Evolutionary conservation across 1,284 basidiomycete genomes (phyloP).

Genomic region (Macrocystidia cucumis): DNA sequence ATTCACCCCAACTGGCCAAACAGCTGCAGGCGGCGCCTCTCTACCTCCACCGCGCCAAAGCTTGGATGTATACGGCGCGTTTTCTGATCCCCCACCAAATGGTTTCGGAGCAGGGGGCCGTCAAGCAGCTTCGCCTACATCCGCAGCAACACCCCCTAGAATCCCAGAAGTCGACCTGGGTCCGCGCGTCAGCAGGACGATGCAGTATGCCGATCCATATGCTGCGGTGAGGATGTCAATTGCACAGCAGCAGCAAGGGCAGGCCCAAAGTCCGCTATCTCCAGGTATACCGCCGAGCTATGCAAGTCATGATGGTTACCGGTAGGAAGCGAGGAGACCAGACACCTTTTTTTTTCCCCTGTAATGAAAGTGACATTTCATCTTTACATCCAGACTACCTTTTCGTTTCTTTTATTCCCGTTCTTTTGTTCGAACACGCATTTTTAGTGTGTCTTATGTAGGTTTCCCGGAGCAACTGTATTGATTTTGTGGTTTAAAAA

Average conservation of each 20-base stretch:
- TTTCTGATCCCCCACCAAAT: constrained; percentile 72
- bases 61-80: constrained; percentile 83
- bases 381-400: neutral
- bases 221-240: constrained; percentile 62
- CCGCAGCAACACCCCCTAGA: constrained; percentile 17
- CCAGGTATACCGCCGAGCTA: constrained; percentile 35
- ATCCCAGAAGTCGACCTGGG: constrained; percentile 29
- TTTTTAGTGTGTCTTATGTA: too few species aligned
- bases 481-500: too few species aligned
- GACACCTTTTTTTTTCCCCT: neutral
- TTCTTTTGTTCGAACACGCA: too few species aligned
- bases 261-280: constrained; percentile 16
- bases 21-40: constrained; percentile 17
- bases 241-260: constrained; percentile 17
- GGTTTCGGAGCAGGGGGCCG: constrained; percentile 36
- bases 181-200: constrained; percentile 70
- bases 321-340: constrained; percentile 14
- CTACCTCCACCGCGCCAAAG: constrained; percentile 45
- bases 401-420: too few species aligned
- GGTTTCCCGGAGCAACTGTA: too few species aligned
- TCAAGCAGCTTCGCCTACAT: constrained; percentile 13
- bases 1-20: constrained; percentile 13
- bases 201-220: constrained; percentile 83
- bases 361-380: neutral
- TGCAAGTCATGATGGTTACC: constrained; percentile 38